Evolutionary conservation across 2,329 filamentous ascomycete genomes (phyloP).

Genomic region (Beauveria varroae): DNA sequence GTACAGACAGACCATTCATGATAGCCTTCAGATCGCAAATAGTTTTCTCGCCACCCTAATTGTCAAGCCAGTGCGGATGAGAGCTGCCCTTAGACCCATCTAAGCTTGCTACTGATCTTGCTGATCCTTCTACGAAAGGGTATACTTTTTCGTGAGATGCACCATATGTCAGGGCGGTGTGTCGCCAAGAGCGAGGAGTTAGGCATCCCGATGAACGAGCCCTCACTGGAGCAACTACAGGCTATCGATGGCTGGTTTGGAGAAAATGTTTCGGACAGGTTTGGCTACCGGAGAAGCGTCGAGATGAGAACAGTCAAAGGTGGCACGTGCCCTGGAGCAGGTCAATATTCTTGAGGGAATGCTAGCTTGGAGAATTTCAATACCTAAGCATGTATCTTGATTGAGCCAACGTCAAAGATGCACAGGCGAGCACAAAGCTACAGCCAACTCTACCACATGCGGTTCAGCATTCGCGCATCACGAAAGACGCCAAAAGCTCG

Average conservation of each 20-base stretch:
- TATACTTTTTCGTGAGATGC: slow-evolving; percentile 72
- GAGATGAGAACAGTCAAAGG: slow-evolving; percentile 69
- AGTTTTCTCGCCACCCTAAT: slow-evolving; percentile 71
- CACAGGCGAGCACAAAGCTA: too few relatives aligned
- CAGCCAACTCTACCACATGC: too few relatives aligned
- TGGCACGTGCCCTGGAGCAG: slow-evolving; percentile 61
- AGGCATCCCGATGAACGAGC: slow-evolving; percentile 60
- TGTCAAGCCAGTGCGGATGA: slow-evolving; percentile 67
- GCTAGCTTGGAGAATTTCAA: slow-evolving; percentile 16
- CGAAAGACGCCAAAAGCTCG: too few relatives aligned
- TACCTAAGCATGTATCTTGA: too few relatives aligned
- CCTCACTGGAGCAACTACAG: slow-evolving; percentile 59
- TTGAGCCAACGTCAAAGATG: too few relatives aligned
- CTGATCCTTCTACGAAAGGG: slow-evolving; percentile 57
- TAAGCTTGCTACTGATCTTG: slow-evolving; percentile 71
- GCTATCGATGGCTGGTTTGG: slow-evolving; percentile 62
- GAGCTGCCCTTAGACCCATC: slow-evolving; percentile 71
- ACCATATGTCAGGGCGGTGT: slow-evolving; percentile 67
- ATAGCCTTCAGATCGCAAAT: slow-evolving; percentile 76
- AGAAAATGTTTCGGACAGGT: slow-evolving; percentile 60
- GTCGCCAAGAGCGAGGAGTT: slow-evolving; percentile 62
- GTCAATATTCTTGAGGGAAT: slow-evolving; percentile 39
- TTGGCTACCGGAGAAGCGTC: slow-evolving; percentile 74
- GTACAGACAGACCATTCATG: slow-evolving; percentile 73
- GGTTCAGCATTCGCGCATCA: too few relatives aligned